A percentile compares a stretch with the other conserved stretches of the same genome.
Evolutionary conservation across 331 rosid genomes (phyloP).

Genomic region (Cydonia oblonga): DNA sequence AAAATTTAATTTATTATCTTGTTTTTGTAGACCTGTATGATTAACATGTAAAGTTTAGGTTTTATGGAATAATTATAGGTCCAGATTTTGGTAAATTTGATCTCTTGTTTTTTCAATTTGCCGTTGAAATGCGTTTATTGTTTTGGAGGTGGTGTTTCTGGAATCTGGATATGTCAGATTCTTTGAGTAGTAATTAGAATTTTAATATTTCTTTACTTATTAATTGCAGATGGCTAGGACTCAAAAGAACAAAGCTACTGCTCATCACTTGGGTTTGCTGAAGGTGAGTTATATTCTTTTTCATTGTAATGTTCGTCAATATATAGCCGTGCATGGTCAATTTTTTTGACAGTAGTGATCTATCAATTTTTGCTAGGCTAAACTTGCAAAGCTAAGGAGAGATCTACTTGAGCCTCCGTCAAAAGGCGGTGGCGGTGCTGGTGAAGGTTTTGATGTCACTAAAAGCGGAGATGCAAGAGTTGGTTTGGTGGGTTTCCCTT

Average conservation of each 20-base stretch:
- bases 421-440: slow-evolving; percentile 92
- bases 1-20: neutral
- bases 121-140: neutral
- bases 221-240: slow-evolving; percentile 85
- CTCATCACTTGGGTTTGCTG: slow-evolving; percentile 97
- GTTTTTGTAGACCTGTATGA: no score
- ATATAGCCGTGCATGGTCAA: neutral
- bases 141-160: neutral
- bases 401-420: slow-evolving; percentile 81
- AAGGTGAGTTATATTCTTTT: slow-evolving; percentile 35
- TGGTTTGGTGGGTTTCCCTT: slow-evolving; percentile 96
- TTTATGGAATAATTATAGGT: no score
- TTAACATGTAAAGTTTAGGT: no score
- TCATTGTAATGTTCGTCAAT: neutral
- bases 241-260: slow-evolving; percentile 97
- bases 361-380: slow-evolving; percentile 53
- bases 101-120: neutral
- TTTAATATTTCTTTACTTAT: neutral
- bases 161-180: neutral
- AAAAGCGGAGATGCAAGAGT: slow-evolving; percentile 99
- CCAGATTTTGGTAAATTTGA: no score
- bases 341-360: slow-evolving; percentile 5
- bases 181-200: neutral
- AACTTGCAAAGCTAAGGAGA: slow-evolving; percentile 91
- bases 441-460: slow-evolving; percentile 98